Base-by-base conservation (phyloP, 352 stramenopile species). In the Phytophthora syringae region DNA sequence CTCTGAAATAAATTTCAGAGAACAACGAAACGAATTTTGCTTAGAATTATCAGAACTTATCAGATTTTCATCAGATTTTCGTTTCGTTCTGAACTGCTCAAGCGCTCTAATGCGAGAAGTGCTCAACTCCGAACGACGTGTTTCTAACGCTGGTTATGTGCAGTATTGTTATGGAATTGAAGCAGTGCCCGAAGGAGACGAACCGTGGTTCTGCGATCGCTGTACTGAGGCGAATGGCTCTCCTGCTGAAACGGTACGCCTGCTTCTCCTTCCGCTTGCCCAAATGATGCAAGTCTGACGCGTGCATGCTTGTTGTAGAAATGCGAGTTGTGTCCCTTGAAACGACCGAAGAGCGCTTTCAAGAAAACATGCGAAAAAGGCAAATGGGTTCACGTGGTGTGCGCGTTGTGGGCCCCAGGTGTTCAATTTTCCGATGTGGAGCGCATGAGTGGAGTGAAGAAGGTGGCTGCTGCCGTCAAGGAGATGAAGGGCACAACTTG, bases 141-240 rank as follows among this genome's bases (percentile, higher is more conserved):
- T n/a, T n/a, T 12, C 58, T 52, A 56, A 59, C 44, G 4, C 34
- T 67, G 22, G 52, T 55, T 63, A 15, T n/a, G 49, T 61, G 37
- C 62, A 95, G 88, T 96, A 93, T 66, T 96, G 88, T 71, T 96
- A 94, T 62, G 88, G 88, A 7, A 95, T 96, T 51, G 76, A 86
- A 12, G 70, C 77, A 40, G 84, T 96, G 2, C 88, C 88, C 0
- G 85, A 93, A 56, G 87, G 86, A 32, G 88, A 96, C 25, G 75
- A 79, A 16, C 88, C 88, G 20, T 96, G 88, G 88, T 94, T 88
- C 43, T 96, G 88, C 61, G 88, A 96, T 52, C 89, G 79, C 47
- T 96, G 88, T 70, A 70, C 77, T 15, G 70, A 88, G 37, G 54
- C 68, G 9, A 56, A 76, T 2, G 66, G 50, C 6, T 68, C 79